Base-by-base conservation (phyloP, 169 alveolate species). In the Plasmodium relictum region DNA sequence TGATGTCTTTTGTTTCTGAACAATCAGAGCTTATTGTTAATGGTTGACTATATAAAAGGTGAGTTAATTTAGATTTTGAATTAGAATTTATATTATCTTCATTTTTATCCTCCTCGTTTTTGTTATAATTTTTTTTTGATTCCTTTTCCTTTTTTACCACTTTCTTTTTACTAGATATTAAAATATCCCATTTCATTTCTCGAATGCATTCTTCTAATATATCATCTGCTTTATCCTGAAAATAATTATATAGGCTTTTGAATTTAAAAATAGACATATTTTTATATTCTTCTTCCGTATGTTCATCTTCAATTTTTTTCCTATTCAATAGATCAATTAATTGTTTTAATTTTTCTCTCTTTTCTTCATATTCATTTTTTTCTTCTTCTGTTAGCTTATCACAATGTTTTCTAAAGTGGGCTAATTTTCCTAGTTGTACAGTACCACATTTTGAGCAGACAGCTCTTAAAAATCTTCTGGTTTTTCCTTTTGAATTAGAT, bases 381-480 rank as follows among this genome's bases (percentile, higher is more conserved):
- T 94, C 96, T 52, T 93, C 96, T 20, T 86, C 94, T 16, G 91
- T 70, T 72, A 94, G 59, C 18, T 88, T 59, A 22, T 94, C 96
- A 65, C 97, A 94, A 88, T 93, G 96, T 18, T 94, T 73, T 41
- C 97, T 80, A 26, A 89, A 74, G 72, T 94, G 97, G 9, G 94
- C 92, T n/a, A 86, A 62, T 52, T 92, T 89, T 24, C 94, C 94
- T 16, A 92, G 61, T 20, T 74, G 80, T 8, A 86, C 90, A 2
- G 86, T 70, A 7, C 88, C 66, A 69, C 96, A 94, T 58, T 92
- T 89, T 18, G 95, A 74, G 65, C 96, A 94, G 10, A 90, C 94
- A 10, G 95, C 91, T 85, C 92, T 87, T 68, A 74, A 74, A 65
- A 87, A 74, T 20, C 69, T 20, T 61, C 89, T 73, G 14, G 89